Evolutionary conservation across 176 grass and related monocot species (phyloP), one percentile per base, ranked within the genome.

Genomic region (Cenchrus purpureus): DNA sequence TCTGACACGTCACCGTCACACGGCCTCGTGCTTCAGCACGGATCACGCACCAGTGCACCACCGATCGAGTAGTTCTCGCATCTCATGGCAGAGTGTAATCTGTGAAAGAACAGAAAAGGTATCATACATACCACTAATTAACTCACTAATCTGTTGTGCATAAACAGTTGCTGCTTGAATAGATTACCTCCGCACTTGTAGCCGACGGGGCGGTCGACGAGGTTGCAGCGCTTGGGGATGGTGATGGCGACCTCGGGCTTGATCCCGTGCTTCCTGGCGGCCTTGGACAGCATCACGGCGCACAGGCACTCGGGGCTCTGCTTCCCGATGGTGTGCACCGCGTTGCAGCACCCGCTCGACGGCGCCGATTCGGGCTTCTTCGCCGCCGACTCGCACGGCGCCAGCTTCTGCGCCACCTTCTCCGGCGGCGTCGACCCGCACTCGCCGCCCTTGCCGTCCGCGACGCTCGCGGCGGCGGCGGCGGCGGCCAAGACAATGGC

Each of bases 181-280:
- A 17, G 2, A 17, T 73, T 76, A 95, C 90, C 82, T 90, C 88
- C 90, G 63, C 93, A 95, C 86, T 95, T 95, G 80, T 92, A 95
- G 12, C 93, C 86, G 60, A 92, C 50, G 0, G 90, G 88, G 85
- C 90, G 88, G 51, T 92, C 85, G 52, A 14, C 88, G 78, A 92
- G 31, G 78, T 90, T 90, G 88, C 90, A 95, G 56, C 93, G 87
- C 78, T 95, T 95, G 54, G 93, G 90, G 81, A 95, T 90, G 51
- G 90, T 90, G 62, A 95, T 92, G 73, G 93, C 90, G 5, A 81
- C 79, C 74, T 87, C 79, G 4, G 90, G 76, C 85, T 90, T 92
- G 88, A 92, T 88, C 73, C 93, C 93, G 40, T 90, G 22, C n/a
- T 6, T 88, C 80, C 72, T 88, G 58, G 88, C 88, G 4, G 90